Percentiles rank a stretch among this genome's conserved stretches.
phyloP scores from a whole-genome alignment of 2,329 filamentous ascomycete species.

The Fusarium napiforme region DNA sequence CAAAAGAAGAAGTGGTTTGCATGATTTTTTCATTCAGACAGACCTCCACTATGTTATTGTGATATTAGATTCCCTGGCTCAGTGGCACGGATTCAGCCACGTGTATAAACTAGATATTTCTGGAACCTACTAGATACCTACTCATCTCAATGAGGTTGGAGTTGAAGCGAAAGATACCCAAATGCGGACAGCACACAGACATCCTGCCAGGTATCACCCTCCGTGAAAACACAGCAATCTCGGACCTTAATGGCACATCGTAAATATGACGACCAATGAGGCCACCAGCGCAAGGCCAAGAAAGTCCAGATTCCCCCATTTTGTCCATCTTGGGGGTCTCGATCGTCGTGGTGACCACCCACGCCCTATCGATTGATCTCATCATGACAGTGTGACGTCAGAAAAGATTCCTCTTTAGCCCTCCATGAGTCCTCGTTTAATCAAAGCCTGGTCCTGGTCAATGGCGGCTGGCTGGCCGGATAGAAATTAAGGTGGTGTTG shows the following conservation, averaged over 20 bases:
- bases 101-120: slow-evolving; percentile 34
- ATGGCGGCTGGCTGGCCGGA: neutral
- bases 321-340: slow-evolving; percentile 6
- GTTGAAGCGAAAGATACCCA: slow-evolving; percentile 33
- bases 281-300: neutral
- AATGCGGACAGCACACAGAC: slow-evolving; percentile 32
- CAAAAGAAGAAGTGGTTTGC: slow-evolving; percentile 51
- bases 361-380: slow-evolving; percentile 25
- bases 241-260: slow-evolving; percentile 6
- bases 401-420: neutral
- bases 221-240: neutral
- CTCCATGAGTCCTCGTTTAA: slow-evolving; percentile 6
- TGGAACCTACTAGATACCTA: slow-evolving; percentile 38
- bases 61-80: slow-evolving; percentile 25
- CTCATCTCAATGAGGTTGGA: slow-evolving; percentile 45
- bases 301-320: neutral
- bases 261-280: slow-evolving; percentile 17
- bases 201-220: slow-evolving; percentile 10
- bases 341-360: slow-evolving; percentile 31
- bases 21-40: neutral
- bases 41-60: slow-evolving; percentile 2
- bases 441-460: neutral
- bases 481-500: slow-evolving; percentile 10
- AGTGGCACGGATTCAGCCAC: slow-evolving; percentile 25
- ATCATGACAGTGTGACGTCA: slow-evolving; percentile 41